These are phyloP conservation scores for Phallus indusiatus DNA, from an alignment of 768 basidiomycete species.

Conservation along the genomic window DNA sequence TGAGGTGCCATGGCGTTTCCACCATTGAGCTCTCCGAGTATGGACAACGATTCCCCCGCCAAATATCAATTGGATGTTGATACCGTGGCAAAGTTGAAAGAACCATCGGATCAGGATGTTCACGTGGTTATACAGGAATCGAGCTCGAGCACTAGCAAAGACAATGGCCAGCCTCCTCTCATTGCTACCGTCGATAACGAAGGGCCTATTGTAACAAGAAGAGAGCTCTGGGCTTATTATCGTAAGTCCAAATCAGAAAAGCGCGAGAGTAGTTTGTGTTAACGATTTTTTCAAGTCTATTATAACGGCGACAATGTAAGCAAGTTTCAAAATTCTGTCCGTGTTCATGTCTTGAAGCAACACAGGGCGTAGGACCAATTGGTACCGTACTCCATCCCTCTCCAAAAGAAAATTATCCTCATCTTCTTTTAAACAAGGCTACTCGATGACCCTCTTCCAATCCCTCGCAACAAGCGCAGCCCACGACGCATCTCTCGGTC, in stretches of 20 bases:
- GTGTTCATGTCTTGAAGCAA: not conserved
- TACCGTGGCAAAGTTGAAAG: not conserved
- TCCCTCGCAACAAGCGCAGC: conserved; percentile 62
- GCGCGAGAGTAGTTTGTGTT: not conserved
- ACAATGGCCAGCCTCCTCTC: not conserved
- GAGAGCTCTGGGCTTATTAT: conserved; percentile 76
- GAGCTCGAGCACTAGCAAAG: not conserved
- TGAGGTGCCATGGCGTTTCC: too few species aligned
- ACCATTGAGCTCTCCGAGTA: too few species aligned
- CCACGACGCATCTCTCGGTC: conserved; percentile 59
- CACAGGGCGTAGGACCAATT: conserved; percentile 57
- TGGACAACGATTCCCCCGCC: too few species aligned
- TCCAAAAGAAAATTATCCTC: not conserved
- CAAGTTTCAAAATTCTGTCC: not conserved
- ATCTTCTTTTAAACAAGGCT: conserved; percentile 25
- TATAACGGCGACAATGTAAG: conserved; percentile 76
- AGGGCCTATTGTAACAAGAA: conserved; percentile 63
- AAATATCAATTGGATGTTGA: not conserved
- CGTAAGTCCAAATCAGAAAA: conserved; percentile 29
- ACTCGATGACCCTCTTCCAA: conserved; percentile 69
- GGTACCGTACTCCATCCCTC: conserved; percentile 17
- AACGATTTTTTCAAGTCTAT: conserved; percentile 41
- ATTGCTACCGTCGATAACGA: conserved; percentile 26
- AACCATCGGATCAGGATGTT: not conserved
- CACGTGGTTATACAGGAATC: not conserved